These are phyloP conservation scores for Capsicum rhomboideum DNA, from an alignment of 257 asterid genomes.

Conservation along the genomic window DNA sequence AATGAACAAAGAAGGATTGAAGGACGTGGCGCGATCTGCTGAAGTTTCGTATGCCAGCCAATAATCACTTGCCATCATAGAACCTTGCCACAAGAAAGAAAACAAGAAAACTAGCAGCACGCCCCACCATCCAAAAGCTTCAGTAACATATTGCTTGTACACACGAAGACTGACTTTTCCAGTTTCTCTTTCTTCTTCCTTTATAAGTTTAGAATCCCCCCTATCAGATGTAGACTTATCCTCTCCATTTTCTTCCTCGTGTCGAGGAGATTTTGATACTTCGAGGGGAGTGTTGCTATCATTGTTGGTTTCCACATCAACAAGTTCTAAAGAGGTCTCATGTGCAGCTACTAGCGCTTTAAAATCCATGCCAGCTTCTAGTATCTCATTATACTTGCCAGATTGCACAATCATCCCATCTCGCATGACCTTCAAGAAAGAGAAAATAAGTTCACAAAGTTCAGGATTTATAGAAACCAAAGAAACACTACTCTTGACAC, in stretches of 20 bases:
- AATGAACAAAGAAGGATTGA: conserved; percentile 66
- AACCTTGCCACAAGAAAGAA: conserved; percentile 67
- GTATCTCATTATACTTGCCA: conserved; percentile 62
- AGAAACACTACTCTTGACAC: not conserved
- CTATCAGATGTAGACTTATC: conserved; percentile 19
- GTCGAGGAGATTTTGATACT: conserved; percentile 25
- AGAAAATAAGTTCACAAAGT: not conserved
- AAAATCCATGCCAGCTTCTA: conserved; percentile 62
- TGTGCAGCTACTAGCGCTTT: conserved; percentile 77
- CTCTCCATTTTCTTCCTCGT: conserved; percentile 42
- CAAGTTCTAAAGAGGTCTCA: conserved; percentile 89
- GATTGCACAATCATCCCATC: conserved; percentile 82
- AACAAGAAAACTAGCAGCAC: conserved; percentile 37
- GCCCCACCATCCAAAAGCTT: conserved; percentile 85
- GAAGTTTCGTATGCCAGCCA: conserved; percentile 95
- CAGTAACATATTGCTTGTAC: conserved; percentile 77
- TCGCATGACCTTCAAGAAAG: conserved; percentile 65
- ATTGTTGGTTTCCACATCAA: conserved; percentile 56
- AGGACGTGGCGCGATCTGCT: conserved; percentile 41
- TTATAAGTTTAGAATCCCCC: conserved; percentile 68
- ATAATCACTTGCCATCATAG: conserved; percentile 68
- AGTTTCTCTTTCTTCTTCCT: conserved; percentile 81
- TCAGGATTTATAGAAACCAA: not conserved
- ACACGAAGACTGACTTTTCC: conserved; percentile 70
- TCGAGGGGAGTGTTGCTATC: conserved; percentile 21